Conservation (phyloP, 371 early-diverging fungal species). For the Zopfochytrium polystomum region DNA sequence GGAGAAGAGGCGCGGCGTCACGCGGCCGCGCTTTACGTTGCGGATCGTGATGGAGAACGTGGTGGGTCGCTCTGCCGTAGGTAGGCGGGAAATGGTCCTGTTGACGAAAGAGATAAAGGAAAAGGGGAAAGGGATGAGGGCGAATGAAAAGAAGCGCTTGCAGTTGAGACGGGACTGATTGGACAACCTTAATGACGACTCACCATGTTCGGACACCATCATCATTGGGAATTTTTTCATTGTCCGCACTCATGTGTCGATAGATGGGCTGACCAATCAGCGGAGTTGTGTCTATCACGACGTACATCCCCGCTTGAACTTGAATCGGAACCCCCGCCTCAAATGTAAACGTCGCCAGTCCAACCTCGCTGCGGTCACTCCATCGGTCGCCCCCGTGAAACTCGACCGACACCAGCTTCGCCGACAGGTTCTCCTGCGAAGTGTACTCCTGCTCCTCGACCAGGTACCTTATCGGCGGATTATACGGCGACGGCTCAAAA, state of each 20-base stretch:
- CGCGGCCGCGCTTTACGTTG: too few species aligned
- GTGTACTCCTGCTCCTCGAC: background rate
- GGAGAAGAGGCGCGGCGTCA: too few species aligned
- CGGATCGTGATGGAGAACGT: too few species aligned
- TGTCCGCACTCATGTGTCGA: slow-evolving; percentile 20
- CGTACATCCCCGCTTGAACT: slow-evolving; percentile 11
- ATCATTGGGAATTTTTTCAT: slow-evolving; percentile 21
- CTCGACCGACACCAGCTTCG: background rate
- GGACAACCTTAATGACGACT: too few species aligned
- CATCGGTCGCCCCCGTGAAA: too few species aligned
- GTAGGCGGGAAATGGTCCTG: slow-evolving; percentile 19
- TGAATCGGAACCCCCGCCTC: slow-evolving; percentile 1
- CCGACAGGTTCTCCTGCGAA: background rate
- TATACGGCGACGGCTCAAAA: slow-evolving; percentile 24
- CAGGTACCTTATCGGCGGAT: slow-evolving; percentile 21
- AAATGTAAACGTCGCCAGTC: slow-evolving; percentile 20
- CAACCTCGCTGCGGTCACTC: background rate
- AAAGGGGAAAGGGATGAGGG: too few species aligned
- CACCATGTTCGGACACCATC: slow-evolving; percentile 24
- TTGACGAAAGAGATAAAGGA: too few species aligned
- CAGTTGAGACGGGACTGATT: too few species aligned
- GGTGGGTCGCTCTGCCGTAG: too few species aligned
- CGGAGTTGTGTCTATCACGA: too few species aligned
- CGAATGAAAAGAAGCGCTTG: too few species aligned
- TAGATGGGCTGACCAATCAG: slow-evolving; percentile 8